These are phyloP conservation scores for Serendipita sp. DNA, from an alignment of 768 basidiomycete species.

Conservation along the genomic window DNA sequence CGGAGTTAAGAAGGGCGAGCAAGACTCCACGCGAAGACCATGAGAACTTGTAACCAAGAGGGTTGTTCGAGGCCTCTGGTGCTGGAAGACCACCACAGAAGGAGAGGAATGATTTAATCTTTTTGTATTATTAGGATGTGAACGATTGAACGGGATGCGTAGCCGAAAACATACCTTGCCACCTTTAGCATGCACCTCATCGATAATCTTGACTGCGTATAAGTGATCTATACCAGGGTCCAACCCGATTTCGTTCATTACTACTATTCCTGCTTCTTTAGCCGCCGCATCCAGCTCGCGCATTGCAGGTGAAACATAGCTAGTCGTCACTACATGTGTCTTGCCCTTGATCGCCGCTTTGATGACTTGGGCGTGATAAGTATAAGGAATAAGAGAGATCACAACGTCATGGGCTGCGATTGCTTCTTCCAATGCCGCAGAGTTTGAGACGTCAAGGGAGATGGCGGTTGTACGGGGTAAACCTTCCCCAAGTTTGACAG, in stretches of 20 bases:
- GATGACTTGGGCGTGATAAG: constrained; percentile 76
- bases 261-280: constrained; percentile 77
- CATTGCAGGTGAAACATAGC: constrained; percentile 87
- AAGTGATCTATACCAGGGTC: constrained; percentile 92
- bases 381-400: constrained; percentile 94
- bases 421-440: constrained; percentile 56
- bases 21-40: constrained; percentile 96
- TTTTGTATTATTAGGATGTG: constrained; percentile 5
- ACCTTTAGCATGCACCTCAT: constrained; percentile 84
- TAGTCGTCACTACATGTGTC: constrained; percentile 90
- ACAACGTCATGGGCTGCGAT: constrained; percentile 83
- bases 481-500: constrained; percentile 47
- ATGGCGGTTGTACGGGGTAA: constrained; percentile 58
- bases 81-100: constrained; percentile 96
- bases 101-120: constrained; percentile 83
- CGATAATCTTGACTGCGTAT: constrained; percentile 86
- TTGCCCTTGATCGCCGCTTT: constrained; percentile 79
- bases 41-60: constrained; percentile 97
- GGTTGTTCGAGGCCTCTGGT: constrained; percentile 79
- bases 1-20: constrained; percentile 82
- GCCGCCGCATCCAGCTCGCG: constrained; percentile 65
- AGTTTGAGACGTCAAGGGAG: constrained; percentile 64
- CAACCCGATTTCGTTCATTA: constrained; percentile 95
- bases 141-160: neutral
- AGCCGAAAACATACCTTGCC: constrained; percentile 49